Evolutionary conservation across 2,329 filamentous ascomycete species (phyloP).

Genomic region (Fusarium tricinctum): DNA sequence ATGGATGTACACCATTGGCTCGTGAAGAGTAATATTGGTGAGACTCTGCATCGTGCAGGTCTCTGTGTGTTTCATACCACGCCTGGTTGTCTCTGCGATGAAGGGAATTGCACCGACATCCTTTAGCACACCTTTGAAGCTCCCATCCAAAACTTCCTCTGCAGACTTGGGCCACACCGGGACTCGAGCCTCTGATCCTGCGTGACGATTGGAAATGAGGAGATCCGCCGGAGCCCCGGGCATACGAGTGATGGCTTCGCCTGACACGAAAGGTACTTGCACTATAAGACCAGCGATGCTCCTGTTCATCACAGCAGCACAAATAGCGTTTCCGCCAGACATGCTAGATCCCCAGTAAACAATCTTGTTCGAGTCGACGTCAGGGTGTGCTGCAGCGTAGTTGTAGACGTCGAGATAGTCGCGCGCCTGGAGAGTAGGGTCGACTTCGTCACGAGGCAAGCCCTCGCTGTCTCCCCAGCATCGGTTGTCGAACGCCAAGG

Average conservation of each 20-base stretch:
- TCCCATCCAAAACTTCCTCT: slow-evolving; percentile 1
- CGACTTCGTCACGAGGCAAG: slow-evolving; percentile 9
- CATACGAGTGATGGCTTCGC: slow-evolving; percentile 1
- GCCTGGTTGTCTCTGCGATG: neutral
- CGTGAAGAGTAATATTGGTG: neutral
- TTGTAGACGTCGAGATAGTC: slow-evolving; percentile 7
- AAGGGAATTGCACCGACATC: slow-evolving; percentile 4
- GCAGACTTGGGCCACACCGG: neutral
- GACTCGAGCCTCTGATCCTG: slow-evolving; percentile 5
- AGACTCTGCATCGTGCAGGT: slow-evolving; percentile 4
- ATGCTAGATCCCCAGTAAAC: slow-evolving; percentile 11
- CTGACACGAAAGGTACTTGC: slow-evolving; percentile 6
- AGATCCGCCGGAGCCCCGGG: neutral
- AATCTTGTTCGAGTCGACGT: slow-evolving; percentile 1
- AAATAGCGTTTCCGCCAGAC: slow-evolving; percentile 5
- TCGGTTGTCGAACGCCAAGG: slow-evolving; percentile 2
- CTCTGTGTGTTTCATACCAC: slow-evolving; percentile 1
- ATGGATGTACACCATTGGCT: slow-evolving; percentile 7
- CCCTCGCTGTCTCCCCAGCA: slow-evolving; percentile 8
- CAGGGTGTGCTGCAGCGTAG: slow-evolving; percentile 3
- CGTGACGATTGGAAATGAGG: slow-evolving; percentile 1
- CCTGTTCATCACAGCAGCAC: slow-evolving; percentile 1
- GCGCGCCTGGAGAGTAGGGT: slow-evolving; percentile 1
- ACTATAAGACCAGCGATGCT: slow-evolving; percentile 1
- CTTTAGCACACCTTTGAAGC: slow-evolving; percentile 3